phyloP scores from a whole-genome alignment of 176 grass and related monocot genomes.

The Musa acuminata region DNA sequence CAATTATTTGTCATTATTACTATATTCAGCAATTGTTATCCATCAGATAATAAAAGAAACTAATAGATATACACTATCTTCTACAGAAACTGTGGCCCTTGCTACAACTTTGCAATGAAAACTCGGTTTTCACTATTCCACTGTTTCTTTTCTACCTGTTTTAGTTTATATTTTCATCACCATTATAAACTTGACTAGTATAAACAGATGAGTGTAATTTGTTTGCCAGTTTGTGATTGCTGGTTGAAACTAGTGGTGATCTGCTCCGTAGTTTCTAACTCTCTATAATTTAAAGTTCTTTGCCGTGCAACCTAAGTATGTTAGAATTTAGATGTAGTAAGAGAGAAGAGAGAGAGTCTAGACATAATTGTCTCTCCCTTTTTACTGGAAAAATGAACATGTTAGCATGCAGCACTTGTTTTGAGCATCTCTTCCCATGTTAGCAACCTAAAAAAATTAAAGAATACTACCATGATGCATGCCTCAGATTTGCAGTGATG shows the following conservation, averaged over 20 bases:
- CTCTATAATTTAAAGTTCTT: background rate
- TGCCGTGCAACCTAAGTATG: background rate
- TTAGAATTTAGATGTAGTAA: background rate
- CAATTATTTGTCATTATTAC: background rate
- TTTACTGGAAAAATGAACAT: background rate
- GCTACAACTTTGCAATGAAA: background rate
- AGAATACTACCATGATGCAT: background rate
- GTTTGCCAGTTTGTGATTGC: background rate
- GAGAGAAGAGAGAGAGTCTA: background rate
- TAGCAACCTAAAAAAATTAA: background rate
- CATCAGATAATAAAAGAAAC: constrained; percentile 1
- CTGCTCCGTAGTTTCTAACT: too few relatives aligned
- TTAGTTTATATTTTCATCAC: background rate
- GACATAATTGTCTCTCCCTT: too few relatives aligned
- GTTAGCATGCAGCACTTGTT: background rate
- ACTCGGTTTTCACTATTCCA: background rate
- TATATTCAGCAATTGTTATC: background rate
- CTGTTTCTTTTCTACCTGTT: background rate
- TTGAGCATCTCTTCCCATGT: background rate
- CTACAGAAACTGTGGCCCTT: background rate
- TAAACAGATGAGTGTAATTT: background rate
- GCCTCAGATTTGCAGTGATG: background rate
- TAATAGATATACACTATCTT: background rate
- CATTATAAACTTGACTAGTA: background rate
- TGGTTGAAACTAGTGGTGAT: background rate